Evolutionary conservation across 805 yeast species (phyloP), one percentile per base, ranked within the genome.

Genomic region (Candida coleopterorum): DNA sequence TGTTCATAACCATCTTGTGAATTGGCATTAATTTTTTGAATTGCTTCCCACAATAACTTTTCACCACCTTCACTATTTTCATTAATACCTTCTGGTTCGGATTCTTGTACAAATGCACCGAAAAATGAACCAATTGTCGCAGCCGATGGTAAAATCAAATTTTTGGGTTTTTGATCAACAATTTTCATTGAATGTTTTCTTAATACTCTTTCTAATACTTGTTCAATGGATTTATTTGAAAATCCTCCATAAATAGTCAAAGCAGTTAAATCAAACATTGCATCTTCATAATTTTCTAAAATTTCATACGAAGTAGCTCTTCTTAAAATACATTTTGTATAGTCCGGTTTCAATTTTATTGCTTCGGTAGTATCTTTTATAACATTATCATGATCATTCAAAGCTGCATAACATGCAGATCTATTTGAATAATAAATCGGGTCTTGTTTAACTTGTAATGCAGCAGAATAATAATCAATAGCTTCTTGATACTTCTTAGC

Each of bases 371-470:
- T 84, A 59, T 88, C 96, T 48, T 79, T 85, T 45, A 93, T 74
- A 32, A 89, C 96, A 57, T 87, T 81, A 50, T 85, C 87, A 56
- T 77, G 79, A 44, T 88, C 77, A 45, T 79, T 76, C 47, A 85
- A 68, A 7, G 94, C 86, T 35, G 89, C 84, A 64, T 85, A 85
- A 64, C 96, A 90, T 12, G 98, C 98, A 20, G 97, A 88, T 64
- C 97, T 80, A 71, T 93, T 93, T 43, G 97, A 87, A 67, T 81
- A 90, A 66, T 75, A 93, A 24, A 89, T 84, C 4, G 97, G 88
- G 61, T 93, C 97, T 48, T 72, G 62, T 56, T 82, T 81, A 54
- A 86, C 70, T 37, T 70, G 56, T 48, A 93, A 69, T 9, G 98
- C 97, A 39, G 75, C 77, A 29, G 85, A 60, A 68, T 93, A 93